phyloP scores from a whole-genome alignment of 2,329 filamentous ascomycete species.

The Aureobasidium namibiae region DNA sequence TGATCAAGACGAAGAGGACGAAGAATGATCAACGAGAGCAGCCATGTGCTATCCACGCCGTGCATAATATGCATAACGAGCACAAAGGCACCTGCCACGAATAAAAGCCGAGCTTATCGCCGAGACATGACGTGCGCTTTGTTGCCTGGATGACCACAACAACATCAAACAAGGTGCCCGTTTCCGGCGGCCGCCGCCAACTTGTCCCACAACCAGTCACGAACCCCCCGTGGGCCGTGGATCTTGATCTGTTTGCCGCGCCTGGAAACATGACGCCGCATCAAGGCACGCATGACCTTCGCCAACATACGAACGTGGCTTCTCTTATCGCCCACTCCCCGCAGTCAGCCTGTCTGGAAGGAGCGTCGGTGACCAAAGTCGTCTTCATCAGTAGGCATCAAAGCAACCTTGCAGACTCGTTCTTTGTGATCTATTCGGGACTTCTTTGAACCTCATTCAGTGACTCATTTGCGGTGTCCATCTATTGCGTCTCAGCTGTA shows the following conservation, averaged over 20 bases:
- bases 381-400: neutral
- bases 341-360: neutral
- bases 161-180: conserved; percentile 9
- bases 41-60: neutral
- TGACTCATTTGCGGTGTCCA: conserved; percentile 1
- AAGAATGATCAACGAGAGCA: neutral
- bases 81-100: neutral
- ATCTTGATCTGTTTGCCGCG: neutral
- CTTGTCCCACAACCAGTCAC: conserved; percentile 4
- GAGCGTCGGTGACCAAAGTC: neutral
- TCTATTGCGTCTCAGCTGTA: neutral
- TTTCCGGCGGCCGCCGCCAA: conserved; percentile 7
- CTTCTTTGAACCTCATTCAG: neutral
- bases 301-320: conserved; percentile 9
- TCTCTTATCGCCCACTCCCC: conserved; percentile 6
- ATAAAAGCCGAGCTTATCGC: conserved; percentile 3
- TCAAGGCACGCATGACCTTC: conserved; percentile 8
- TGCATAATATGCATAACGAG: conserved; percentile 1
- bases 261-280: neutral
- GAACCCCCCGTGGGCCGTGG: conserved; percentile 1
- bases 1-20: neutral
- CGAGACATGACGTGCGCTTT: conserved; percentile 10
- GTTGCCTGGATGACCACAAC: conserved; percentile 9
- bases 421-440: neutral
- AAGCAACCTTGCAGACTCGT: neutral